A percentile compares a stretch with the other conserved stretches of the same genome.
Evolutionary conservation across 2,329 filamentous ascomycete species (phyloP).

Genomic region (Fusarium pseudograminearum): DNA sequence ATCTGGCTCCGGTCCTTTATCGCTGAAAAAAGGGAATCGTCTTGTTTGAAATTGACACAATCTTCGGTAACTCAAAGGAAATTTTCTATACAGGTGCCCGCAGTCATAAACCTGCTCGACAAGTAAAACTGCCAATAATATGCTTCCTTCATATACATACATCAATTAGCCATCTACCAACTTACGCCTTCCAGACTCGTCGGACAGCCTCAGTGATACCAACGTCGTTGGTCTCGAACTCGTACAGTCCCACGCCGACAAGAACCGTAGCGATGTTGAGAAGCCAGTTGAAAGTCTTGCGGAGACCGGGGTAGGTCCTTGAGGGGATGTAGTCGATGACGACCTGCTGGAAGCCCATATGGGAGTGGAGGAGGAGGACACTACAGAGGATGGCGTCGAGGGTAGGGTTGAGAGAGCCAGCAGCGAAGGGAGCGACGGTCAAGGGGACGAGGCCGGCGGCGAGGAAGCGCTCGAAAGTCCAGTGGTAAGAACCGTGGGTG

Average conservation of each 20-base stretch:
- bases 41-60: conserved; percentile 30
- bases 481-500: conserved; percentile 95
- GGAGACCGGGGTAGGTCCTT: conserved; percentile 74
- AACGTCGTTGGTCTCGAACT: conserved; percentile 99
- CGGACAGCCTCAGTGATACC: conserved; percentile 90
- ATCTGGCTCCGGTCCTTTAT: not conserved
- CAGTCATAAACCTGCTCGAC: conserved; percentile 43
- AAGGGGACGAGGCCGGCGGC: conserved; percentile 86
- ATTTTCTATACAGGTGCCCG: conserved; percentile 48
- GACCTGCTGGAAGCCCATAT: conserved; percentile 92
- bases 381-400: conserved; percentile 88
- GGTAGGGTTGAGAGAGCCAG: conserved; percentile 89
- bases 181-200: conserved; percentile 87
- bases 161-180: not conserved
- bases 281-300: conserved; percentile 78
- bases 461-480: conserved; percentile 92
- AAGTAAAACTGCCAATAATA: conserved; percentile 34
- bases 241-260: conserved; percentile 90
- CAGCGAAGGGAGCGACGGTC: conserved; percentile 90
- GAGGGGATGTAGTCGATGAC: conserved; percentile 92
- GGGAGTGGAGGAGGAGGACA: conserved; percentile 88
- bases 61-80: conserved; percentile 39
- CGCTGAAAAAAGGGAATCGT: conserved; percentile 4
- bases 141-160: conserved; percentile 26
- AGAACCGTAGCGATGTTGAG: conserved; percentile 83